Percentiles rank a stretch among this genome's conserved stretches.
Conservation (phyloP, 2,329 filamentous ascomycete species). For the Trichoderma citrinoviride region DNA sequence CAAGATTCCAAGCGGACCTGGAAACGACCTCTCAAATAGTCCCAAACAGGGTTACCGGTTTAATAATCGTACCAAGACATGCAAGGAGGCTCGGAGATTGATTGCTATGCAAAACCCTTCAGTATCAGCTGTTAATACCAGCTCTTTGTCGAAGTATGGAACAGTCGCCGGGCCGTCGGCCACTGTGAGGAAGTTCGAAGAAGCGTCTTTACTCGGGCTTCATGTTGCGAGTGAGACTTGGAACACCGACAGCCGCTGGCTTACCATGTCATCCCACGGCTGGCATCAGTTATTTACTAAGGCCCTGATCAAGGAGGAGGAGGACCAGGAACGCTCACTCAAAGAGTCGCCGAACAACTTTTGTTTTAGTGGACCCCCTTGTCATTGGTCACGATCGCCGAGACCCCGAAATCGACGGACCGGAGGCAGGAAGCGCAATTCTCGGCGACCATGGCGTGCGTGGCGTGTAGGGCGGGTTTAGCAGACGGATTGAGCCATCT, state of each 20-base stretch:
- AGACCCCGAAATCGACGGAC: constrained; percentile 19
- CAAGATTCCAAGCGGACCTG: background rate
- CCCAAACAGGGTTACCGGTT: background rate
- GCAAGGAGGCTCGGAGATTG: background rate
- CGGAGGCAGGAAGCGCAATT: constrained; percentile 16
- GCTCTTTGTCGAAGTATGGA: background rate
- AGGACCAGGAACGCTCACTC: background rate
- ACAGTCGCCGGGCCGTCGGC: constrained; percentile 2
- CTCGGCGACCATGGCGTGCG: constrained; percentile 23
- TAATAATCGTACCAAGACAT: background rate
- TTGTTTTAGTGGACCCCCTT: constrained; percentile 14
- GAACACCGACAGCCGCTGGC: background rate
- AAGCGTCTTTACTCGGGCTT: background rate
- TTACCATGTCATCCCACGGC: background rate
- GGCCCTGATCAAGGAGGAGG: background rate
- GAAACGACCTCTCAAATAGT: background rate
- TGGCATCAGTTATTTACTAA: background rate
- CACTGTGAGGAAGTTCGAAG: background rate
- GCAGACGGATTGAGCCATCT: background rate
- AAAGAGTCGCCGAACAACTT: constrained; percentile 18
- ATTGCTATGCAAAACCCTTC: background rate
- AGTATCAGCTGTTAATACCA: background rate
- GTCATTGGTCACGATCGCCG: constrained; percentile 16
- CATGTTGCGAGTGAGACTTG: background rate
- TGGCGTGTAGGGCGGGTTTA: constrained; percentile 4